Evolutionary conservation across 2,329 filamentous ascomycete genomes (phyloP), one percentile per base, ranked within the genome.

Genomic region (Neocatenulostroma microsporum): DNA sequence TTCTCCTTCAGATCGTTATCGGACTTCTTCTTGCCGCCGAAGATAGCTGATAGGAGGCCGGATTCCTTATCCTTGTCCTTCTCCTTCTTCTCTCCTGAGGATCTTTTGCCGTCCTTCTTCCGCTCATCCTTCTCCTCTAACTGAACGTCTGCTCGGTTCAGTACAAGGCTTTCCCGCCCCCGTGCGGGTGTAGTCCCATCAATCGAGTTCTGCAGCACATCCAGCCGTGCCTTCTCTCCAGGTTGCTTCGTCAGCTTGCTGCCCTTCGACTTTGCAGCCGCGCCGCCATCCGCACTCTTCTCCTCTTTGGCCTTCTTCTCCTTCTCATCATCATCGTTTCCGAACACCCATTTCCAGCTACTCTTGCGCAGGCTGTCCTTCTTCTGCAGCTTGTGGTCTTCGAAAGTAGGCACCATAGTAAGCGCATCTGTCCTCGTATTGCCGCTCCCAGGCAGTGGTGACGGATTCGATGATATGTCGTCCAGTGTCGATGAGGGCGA

Each of bases 31-130:
- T 93, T 93, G 42, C 82, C 76, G 27, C 86, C 84, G 55, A 98
- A 96, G 37, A 98, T 79, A 1, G 87, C 91, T 0, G 87, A 89
- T 49, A 98, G 88, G n/a, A 96, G 72, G 6, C 87, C 80, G 10
- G 67, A 61, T 6, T 61, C 57, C 36, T 56, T 57, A 18, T 94
- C 86, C 56, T 93, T 94, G 48, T 95, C 88, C 58, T 88, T 94
- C 87, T 36, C 26, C 10, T 31, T 12, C 10, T 27, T 31, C 24
- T 40, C 41, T 10, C 10, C 15, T 8, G 31, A 66, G 1, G 78
- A 74, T 56, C 87, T 91, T 29, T 85, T 78, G 45, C 76, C 80
- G 47, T 87, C 82, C 58, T 91, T 93, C 62, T 82, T 89, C 29
- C 84, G 75, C 53, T 94, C 86, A 47, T 86, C 82, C n/a, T n/a